These are phyloP conservation scores for Fusarium concolor DNA, from an alignment of 2,329 filamentous ascomycete species.

Conservation along the genomic window DNA sequence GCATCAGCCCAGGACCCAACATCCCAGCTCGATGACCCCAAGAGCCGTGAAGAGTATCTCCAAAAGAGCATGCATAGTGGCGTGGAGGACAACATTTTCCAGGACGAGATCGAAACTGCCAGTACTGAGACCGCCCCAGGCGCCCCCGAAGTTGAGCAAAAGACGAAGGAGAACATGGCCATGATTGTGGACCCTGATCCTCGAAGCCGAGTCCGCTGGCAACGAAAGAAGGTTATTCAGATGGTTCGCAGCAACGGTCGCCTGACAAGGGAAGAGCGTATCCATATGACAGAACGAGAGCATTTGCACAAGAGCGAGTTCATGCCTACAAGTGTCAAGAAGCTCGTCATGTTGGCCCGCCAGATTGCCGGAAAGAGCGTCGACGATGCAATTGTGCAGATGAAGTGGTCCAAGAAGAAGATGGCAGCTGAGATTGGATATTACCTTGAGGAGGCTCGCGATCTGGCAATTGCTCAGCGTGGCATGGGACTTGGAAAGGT, in stretches of 20 bases:
- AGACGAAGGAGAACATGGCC: slow-evolving; percentile 65
- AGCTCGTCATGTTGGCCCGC: slow-evolving; percentile 84
- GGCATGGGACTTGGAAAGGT: slow-evolving; percentile 81
- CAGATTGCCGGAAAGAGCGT: slow-evolving; percentile 95
- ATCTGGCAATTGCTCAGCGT: slow-evolving; percentile 80
- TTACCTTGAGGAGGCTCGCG: slow-evolving; percentile 83
- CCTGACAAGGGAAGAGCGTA: slow-evolving; percentile 69
- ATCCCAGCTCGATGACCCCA: slow-evolving; percentile 57
- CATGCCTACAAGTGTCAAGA: slow-evolving; percentile 90
- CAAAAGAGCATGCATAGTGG: slow-evolving; percentile 55
- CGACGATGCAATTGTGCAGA: slow-evolving; percentile 92
- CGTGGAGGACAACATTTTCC: slow-evolving; percentile 70
- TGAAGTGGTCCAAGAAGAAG: slow-evolving; percentile 96
- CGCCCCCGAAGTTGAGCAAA: slow-evolving; percentile 52
- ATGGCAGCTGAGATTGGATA: slow-evolving; percentile 82
- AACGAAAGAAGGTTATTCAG: slow-evolving; percentile 85
- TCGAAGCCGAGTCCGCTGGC: slow-evolving; percentile 75
- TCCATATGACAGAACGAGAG: slow-evolving; percentile 73
- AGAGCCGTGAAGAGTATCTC: slow-evolving; percentile 57
- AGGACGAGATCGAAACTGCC: slow-evolving; percentile 64
- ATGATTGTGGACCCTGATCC: slow-evolving; percentile 81
- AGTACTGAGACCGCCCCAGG: slow-evolving; percentile 32
- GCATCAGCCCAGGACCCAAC: slow-evolving; percentile 41
- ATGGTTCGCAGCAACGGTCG: slow-evolving; percentile 71
- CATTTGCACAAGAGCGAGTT: slow-evolving; percentile 71